Conservation (phyloP, 2,329 filamentous ascomycete species). For the Penicillium corylophilum region DNA sequence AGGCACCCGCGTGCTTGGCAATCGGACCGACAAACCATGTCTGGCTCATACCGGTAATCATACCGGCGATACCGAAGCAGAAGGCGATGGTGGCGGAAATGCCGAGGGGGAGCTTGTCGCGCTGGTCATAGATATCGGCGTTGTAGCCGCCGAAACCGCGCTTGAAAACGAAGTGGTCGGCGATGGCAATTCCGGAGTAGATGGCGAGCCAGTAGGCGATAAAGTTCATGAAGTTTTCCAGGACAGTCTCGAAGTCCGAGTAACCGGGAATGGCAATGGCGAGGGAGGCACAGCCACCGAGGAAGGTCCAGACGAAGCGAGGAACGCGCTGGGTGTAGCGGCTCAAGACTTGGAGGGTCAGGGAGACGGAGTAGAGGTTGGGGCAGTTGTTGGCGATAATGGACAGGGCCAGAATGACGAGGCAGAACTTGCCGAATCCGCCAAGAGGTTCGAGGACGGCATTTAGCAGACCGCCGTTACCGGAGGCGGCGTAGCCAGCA, state of each 20-base stretch:
- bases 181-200: slow-evolving; percentile 65
- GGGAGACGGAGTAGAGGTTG: slow-evolving; percentile 68
- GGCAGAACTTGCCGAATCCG: slow-evolving; percentile 70
- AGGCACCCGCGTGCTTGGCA: slow-evolving; percentile 56
- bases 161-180: slow-evolving; percentile 69
- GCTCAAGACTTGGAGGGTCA: slow-evolving; percentile 66
- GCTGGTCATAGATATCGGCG: slow-evolving; percentile 59
- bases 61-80: slow-evolving; percentile 62
- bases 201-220: slow-evolving; percentile 73
- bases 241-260: slow-evolving; percentile 60
- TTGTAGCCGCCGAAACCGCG: slow-evolving; percentile 61
- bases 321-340: slow-evolving; percentile 61
- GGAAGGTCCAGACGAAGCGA: slow-evolving; percentile 65
- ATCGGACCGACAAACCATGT: slow-evolving; percentile 68
- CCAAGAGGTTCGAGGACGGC: slow-evolving; percentile 65
- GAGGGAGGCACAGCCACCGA: slow-evolving; percentile 64
- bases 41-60: slow-evolving; percentile 69
- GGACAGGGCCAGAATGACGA: slow-evolving; percentile 64
- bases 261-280: slow-evolving; percentile 71
- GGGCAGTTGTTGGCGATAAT: slow-evolving; percentile 71
- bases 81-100: slow-evolving; percentile 65
- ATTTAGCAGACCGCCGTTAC: slow-evolving; percentile 66
- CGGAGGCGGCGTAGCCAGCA: slow-evolving; percentile 55
- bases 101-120: slow-evolving; percentile 59
- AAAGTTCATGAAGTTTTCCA: slow-evolving; percentile 69